Conservation (phyloP, 805 yeast genomes). For the Saturnispora hagleri region DNA sequence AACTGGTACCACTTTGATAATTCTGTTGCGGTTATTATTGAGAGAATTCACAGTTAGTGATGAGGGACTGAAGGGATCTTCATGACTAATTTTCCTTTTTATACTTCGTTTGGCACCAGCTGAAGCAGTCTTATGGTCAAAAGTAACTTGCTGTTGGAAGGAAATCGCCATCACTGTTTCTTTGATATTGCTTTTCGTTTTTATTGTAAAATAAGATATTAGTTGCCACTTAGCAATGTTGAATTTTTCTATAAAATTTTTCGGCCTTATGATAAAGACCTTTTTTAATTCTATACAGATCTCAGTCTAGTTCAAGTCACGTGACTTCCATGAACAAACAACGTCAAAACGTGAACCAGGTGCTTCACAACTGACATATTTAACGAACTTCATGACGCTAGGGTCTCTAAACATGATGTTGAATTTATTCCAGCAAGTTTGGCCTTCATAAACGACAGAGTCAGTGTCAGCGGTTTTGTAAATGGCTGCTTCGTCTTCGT, state of each 20-base stretch:
- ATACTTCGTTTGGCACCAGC: not conserved
- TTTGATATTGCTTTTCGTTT: not conserved
- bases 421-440: constrained; percentile 77
- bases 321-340: constrained; percentile 68
- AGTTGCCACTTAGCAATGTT: not conserved
- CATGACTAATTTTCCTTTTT: not conserved
- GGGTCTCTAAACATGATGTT: constrained; percentile 74
- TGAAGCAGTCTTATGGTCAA: not conserved
- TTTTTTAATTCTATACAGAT: not conserved
- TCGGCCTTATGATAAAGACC: not conserved
- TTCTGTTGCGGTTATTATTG: not conserved
- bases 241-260: not conserved
- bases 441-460: constrained; percentile 67
- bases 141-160: not conserved
- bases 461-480: constrained; percentile 62
- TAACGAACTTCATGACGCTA: constrained; percentile 81
- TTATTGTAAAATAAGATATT: not conserved
- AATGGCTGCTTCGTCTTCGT: constrained; percentile 76
- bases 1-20: not conserved
- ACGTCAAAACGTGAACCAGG: constrained; percentile 93
- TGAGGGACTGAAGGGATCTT: not conserved
- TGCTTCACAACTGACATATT: constrained; percentile 82
- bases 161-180: not conserved
- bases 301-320: constrained; percentile 21
- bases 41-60: not conserved